A percentile compares a stretch with the other conserved stretches of the same genome.
phyloP scores from a whole-genome alignment of 2,329 filamentous ascomycete genomes.

The Pyrenochaeta sp. region DNA sequence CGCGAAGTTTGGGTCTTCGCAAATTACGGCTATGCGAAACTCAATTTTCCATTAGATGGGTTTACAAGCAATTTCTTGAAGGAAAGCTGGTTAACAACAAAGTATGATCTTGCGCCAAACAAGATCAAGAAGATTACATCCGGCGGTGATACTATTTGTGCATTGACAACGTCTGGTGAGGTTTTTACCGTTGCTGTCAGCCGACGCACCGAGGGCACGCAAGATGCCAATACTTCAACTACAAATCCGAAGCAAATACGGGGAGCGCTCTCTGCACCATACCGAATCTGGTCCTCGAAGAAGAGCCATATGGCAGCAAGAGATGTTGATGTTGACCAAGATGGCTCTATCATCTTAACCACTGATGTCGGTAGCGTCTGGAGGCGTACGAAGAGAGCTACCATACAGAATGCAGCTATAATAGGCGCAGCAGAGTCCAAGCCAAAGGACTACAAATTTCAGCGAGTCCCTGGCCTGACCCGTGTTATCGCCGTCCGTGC shows the following conservation, averaged over 20 bases:
- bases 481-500: conserved; percentile 84
- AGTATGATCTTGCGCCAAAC: conserved; percentile 71
- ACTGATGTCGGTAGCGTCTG: conserved; percentile 93
- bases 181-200: conserved; percentile 85
- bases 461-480: conserved; percentile 86
- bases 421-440: conserved; percentile 64
- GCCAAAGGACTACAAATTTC: conserved; percentile 93
- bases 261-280: conserved; percentile 78
- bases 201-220: conserved; percentile 69
- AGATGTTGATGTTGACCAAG: conserved; percentile 88
- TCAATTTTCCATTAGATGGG: conserved; percentile 81
- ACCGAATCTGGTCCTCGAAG: conserved; percentile 86
- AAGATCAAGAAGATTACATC: conserved; percentile 79
- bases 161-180: conserved; percentile 83
- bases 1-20: conserved; percentile 93
- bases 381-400: conserved; percentile 83
- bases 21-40: conserved; percentile 92
- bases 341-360: conserved; percentile 93
- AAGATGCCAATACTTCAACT: conserved; percentile 72
- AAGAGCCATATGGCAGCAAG: conserved; percentile 84
- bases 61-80: conserved; percentile 75
- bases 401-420: conserved; percentile 73
- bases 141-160: conserved; percentile 91
- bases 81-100: conserved; percentile 70
- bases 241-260: conserved; percentile 93